Conservation (phyloP, 2,329 filamentous ascomycete genomes). For the Hirsutella minnesotensis region DNA sequence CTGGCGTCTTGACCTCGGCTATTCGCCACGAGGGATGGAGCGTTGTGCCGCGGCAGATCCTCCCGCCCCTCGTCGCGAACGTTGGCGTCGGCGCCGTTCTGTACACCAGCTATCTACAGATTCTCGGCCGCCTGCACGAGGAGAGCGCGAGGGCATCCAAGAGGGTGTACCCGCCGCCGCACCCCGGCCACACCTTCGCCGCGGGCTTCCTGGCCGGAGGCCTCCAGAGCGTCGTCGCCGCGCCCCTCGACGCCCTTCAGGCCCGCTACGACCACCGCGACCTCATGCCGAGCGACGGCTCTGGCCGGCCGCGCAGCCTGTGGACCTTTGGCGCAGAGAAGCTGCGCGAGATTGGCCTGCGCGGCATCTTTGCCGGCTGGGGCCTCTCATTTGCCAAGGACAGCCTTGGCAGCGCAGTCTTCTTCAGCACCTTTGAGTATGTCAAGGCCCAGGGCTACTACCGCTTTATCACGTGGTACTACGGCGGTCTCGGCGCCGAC, state of each 20-base stretch:
- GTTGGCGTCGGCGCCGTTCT: conserved; percentile 61
- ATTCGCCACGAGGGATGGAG: conserved; percentile 60
- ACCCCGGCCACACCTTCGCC: conserved; percentile 49
- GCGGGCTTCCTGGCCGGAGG: conserved; percentile 59
- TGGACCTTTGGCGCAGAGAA: conserved; percentile 56
- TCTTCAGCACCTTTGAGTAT: conserved; percentile 67
- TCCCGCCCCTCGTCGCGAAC: conserved; percentile 65
- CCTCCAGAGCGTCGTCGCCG: conserved; percentile 60
- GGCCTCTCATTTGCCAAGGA: conserved; percentile 58
- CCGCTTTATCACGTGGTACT: conserved; percentile 58
- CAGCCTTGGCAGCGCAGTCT: conserved; percentile 54
- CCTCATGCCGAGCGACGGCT: conserved; percentile 26
- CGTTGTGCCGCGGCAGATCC: conserved; percentile 64
- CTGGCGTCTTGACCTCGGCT: conserved; percentile 56
- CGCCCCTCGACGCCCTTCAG: conserved; percentile 65
- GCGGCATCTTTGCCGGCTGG: conserved; percentile 66
- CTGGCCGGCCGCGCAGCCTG: conserved; percentile 46
- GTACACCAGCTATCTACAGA: conserved; percentile 65
- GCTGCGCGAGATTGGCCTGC: conserved; percentile 57
- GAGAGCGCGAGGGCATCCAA: conserved; percentile 45
- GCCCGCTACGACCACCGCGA: conserved; percentile 54
- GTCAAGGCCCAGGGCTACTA: conserved; percentile 64
- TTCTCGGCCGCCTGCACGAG: conserved; percentile 53
- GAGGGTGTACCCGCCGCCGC: conserved; percentile 59
- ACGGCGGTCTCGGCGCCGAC: conserved; percentile 44